A percentile compares a stretch with the other conserved stretches of the same genome.
These are phyloP conservation scores for Aureobasidium lini DNA, from an alignment of 2,329 filamentous ascomycete genomes.

Conservation along the genomic window DNA sequence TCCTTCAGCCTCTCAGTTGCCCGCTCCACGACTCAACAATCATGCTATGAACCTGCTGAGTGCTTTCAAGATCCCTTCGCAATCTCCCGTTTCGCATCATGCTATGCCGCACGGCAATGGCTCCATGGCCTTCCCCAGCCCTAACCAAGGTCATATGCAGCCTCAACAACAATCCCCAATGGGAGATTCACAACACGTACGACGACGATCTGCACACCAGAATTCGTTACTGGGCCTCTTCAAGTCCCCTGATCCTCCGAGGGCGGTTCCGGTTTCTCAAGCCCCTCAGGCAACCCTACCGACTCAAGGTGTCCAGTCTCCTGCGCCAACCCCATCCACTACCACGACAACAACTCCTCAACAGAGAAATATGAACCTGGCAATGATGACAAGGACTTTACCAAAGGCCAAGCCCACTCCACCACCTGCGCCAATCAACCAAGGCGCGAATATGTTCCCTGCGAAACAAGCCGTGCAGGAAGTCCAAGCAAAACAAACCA, in stretches of 20 bases:
- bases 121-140: constrained; percentile 12
- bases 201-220: constrained; percentile 34
- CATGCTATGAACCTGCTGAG: constrained; percentile 53
- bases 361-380: constrained; percentile 21
- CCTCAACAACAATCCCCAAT: neutral
- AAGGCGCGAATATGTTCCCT: constrained; percentile 6
- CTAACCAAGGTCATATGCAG: constrained; percentile 7
- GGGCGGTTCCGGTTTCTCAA: constrained; percentile 15
- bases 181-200: constrained; percentile 1
- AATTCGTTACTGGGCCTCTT: constrained; percentile 41
- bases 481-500: neutral
- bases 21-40: constrained; percentile 49
- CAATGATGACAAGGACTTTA: constrained; percentile 28
- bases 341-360: constrained; percentile 6
- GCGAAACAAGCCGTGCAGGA: constrained; percentile 15
- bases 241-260: constrained; percentile 25
- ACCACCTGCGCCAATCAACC: neutral
- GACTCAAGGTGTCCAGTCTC: neutral
- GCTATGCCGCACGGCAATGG: neutral
- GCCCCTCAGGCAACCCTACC: neutral
- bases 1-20: constrained; percentile 51
- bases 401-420: constrained; percentile 19
- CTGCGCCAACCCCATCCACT: neutral
- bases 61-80: constrained; percentile 42
- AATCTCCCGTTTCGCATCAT: neutral